phyloP scores from a whole-genome alignment of 2,329 filamentous ascomycete genomes.

The Botrytis squamosa region DNA sequence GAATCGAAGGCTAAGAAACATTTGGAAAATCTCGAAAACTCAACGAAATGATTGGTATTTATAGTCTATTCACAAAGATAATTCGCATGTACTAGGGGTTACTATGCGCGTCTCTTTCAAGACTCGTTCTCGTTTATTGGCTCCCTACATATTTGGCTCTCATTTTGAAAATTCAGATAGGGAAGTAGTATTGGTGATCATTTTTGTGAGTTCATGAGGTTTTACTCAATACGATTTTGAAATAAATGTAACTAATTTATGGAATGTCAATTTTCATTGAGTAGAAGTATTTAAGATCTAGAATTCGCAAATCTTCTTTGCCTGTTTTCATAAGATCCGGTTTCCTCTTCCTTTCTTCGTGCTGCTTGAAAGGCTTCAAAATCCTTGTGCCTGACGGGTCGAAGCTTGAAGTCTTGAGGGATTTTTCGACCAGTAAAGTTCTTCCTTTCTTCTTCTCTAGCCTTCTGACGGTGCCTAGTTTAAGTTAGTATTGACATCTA shows the following conservation, averaged over 20 bases:
- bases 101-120: not conserved
- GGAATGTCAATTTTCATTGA: not conserved
- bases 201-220: not conserved
- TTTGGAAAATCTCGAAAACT: rapidly evolving
- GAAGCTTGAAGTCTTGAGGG: not conserved
- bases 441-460: not conserved
- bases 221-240: no score
- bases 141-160: not conserved
- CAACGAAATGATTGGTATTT: not conserved
- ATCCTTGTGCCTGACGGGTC: not conserved
- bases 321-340: not conserved
- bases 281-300: not conserved
- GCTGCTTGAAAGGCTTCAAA: not conserved
- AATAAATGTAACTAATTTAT: not conserved
- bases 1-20: rapidly evolving
- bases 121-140: rapidly evolving
- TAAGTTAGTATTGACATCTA: not conserved
- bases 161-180: not conserved
- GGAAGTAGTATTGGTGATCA: rapidly evolving
- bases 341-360: not conserved
- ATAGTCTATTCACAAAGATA: not conserved
- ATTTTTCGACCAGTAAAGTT: not conserved
- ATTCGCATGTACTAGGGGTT: not conserved
- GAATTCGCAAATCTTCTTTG: not conserved
- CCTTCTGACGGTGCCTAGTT: not conserved